These are phyloP conservation scores for Hirsutella thompsonii DNA, from an alignment of 2,329 filamentous ascomycete species.

Conservation along the genomic window DNA sequence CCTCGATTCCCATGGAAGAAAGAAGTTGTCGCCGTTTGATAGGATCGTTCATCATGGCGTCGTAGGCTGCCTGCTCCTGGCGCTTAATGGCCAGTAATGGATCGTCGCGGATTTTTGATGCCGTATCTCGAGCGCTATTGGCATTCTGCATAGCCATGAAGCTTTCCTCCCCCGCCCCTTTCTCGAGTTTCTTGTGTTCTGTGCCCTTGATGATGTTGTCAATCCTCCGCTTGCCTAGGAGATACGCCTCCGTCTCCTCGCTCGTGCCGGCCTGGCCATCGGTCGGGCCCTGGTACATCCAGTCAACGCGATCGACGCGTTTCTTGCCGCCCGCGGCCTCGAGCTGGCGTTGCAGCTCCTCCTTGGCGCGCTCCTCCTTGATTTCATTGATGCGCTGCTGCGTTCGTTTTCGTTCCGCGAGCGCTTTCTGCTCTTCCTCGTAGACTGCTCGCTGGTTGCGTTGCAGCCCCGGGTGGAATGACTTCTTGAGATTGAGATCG, in stretches of 20 bases:
- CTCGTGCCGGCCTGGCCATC: constrained; percentile 60
- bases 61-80: constrained; percentile 73
- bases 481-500: constrained; percentile 89
- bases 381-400: constrained; percentile 87
- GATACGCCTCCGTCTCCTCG: constrained; percentile 87
- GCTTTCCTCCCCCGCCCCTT: constrained; percentile 49
- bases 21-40: constrained; percentile 55
- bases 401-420: constrained; percentile 89
- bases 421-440: constrained; percentile 81
- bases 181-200: constrained; percentile 70
- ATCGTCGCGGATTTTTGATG: constrained; percentile 78
- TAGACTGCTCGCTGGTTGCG: constrained; percentile 86
- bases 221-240: constrained; percentile 85
- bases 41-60: constrained; percentile 68
- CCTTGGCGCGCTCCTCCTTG: constrained; percentile 82
- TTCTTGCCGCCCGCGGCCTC: constrained; percentile 79
- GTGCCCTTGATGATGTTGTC: constrained; percentile 70
- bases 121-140: constrained; percentile 66
- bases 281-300: constrained; percentile 92
- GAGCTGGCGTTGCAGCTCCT: constrained; percentile 81
- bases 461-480: constrained; percentile 84
- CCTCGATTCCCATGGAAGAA: constrained; percentile 44
- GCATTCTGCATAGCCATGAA: constrained; percentile 53
- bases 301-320: constrained; percentile 75
- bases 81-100: constrained; percentile 88